These are phyloP conservation scores for Fomitopsis betulina DNA, from an alignment of 1,284 basidiomycete species.

Conservation along the genomic window DNA sequence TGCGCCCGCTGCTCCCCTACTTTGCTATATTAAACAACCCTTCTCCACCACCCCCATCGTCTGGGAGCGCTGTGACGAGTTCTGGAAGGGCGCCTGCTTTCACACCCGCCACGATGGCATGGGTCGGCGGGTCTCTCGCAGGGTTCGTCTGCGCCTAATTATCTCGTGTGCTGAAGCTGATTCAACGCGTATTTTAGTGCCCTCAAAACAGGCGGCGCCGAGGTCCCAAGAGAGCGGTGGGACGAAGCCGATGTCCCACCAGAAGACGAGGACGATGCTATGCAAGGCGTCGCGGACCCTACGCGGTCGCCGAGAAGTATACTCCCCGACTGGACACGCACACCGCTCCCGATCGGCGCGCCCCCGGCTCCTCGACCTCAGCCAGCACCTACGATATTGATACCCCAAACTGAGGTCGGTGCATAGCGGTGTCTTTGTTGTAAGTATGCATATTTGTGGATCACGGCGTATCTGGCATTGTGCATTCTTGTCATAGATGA, in stretches of 20 bases:
- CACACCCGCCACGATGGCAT: constrained; percentile 72
- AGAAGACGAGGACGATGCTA: constrained; percentile 30
- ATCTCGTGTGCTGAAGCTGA: not conserved
- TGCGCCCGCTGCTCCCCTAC: constrained; percentile 65
- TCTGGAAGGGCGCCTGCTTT: constrained; percentile 86
- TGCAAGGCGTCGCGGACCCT: constrained; percentile 31
- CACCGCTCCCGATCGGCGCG: constrained; percentile 55
- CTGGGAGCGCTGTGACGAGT: constrained; percentile 34
- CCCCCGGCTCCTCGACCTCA: constrained; percentile 42
- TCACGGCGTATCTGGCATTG: not conserved
- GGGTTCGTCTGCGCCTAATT: constrained; percentile 53
- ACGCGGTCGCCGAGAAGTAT: constrained; percentile 31
- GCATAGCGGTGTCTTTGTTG: constrained; percentile 18
- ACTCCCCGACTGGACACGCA: constrained; percentile 79
- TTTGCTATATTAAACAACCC: constrained; percentile 86
- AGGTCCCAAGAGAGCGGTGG: constrained; percentile 81
- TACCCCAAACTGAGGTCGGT: constrained; percentile 25
- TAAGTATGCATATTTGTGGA: not conserved
- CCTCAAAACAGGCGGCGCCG: constrained; percentile 80
- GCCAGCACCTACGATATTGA: constrained; percentile 7
- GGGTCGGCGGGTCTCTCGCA: constrained; percentile 92
- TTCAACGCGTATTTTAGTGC: constrained; percentile 36
- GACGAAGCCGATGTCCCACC: constrained; percentile 56
- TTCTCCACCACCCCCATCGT: constrained; percentile 39
- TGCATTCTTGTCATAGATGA: not conserved